Evolutionary conservation across 2,329 filamentous ascomycete species (phyloP), one percentile per base, ranked within the genome.

Genomic region (Helotiales sp.): DNA sequence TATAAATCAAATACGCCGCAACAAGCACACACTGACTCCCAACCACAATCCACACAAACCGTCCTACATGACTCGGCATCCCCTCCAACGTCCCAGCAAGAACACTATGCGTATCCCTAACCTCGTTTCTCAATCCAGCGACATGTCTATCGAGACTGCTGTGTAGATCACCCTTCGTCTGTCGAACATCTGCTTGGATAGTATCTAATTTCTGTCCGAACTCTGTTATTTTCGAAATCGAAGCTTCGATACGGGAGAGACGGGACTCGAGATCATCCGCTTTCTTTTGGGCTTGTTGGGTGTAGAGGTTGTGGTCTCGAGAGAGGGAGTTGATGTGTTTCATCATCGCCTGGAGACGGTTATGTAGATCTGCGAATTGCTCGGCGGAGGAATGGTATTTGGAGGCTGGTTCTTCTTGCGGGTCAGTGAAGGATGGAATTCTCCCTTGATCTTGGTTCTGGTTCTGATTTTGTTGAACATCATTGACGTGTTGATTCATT

Each of bases 331-430:
- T 79, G 40, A 91, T 76, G 67, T 89, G 86, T 73, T 91, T 86
- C 72, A 85, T 85, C 58, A 91, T 79, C 65, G 78, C 80, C 72
- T 93, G 91, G 17, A 98, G 77, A 30, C 92, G 89, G 76, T 89
- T 89, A 77, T 96, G 89, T 13, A 98, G 81, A 71, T 97, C 93
- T 31, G 82, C 81, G 70, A 97, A 93, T 73, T 96, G 91, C 54
- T 79, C 74, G 36, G 77, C 75, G 1, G 78, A 73, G 67, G 67
- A 77, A 71, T 62, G 74, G 69, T 66, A 78, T 70, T 74, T 72
- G 60, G 66, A 74, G 2, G 69, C 69, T 24, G 71, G 69, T 46
- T 67, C 57, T 60, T 70, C 66, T 49, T 61, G 61, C 12, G 76
- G 55, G 36, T 67, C 75, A 65, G 75, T 75, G 63, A 80, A 81